Percentiles rank a stretch among this genome's conserved stretches.
phyloP scores from a whole-genome alignment of 169 alveolate genomes.

The Eimeria praecox region DNA sequence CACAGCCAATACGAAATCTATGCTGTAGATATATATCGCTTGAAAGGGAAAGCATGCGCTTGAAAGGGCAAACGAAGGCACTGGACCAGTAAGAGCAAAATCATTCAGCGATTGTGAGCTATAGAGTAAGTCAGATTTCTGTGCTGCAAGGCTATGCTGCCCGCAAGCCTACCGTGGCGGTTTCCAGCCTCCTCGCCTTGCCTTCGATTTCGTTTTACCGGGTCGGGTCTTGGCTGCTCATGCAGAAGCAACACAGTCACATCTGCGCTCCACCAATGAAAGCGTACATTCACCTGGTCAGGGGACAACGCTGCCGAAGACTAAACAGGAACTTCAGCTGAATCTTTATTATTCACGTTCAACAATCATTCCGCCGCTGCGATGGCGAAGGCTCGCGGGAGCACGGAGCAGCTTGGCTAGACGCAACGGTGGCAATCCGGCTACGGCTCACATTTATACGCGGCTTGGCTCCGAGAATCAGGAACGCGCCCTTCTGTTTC shows the following conservation, averaged over 20 bases:
- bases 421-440: not conserved
- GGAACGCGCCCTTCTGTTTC: not conserved
- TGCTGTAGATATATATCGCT: not conserved
- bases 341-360: not conserved
- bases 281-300: not conserved
- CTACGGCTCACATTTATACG: not conserved
- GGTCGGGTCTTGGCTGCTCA: not conserved
- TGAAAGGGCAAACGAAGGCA: not conserved
- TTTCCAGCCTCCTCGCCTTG: constrained; percentile 72
- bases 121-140: not conserved
- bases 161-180: constrained; percentile 45
- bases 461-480: not conserved
- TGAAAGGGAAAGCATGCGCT: not conserved
- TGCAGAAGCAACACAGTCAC: not conserved
- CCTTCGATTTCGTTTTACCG: constrained; percentile 1
- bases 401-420: not conserved
- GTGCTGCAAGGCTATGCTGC: not conserved
- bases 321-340: not conserved
- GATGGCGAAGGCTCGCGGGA: not conserved
- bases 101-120: not conserved
- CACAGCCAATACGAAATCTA: not conserved
- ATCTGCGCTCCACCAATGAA: not conserved
- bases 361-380: not conserved
- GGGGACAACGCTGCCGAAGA: not conserved
- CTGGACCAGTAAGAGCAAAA: not conserved